Evolutionary conservation across 352 stramenopile species (phyloP).

Genomic region (Globisporangium carolinianum): DNA sequence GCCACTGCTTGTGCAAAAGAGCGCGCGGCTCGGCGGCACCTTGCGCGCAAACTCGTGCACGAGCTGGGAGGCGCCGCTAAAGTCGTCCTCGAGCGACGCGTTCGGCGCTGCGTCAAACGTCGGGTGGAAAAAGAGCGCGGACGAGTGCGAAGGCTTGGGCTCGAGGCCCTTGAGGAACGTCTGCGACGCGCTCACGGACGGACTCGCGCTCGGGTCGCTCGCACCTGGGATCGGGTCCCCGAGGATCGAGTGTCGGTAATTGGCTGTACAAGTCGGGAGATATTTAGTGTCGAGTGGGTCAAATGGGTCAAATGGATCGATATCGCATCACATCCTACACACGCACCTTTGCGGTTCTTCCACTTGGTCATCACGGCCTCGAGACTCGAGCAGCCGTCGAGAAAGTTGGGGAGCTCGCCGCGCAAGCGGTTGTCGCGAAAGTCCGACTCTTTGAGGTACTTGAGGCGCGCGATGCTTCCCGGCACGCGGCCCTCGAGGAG

Average conservation of each 20-base stretch:
- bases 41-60: conserved; percentile 44
- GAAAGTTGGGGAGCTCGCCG: conserved; percentile 74
- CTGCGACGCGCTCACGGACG: conserved; percentile 26
- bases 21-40: conserved; percentile 18
- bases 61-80: conserved; percentile 36
- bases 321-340: background rate
- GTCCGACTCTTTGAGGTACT: conserved; percentile 75
- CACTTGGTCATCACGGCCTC: conserved; percentile 80
- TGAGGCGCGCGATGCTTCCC: conserved; percentile 55
- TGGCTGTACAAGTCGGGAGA: conserved; percentile 20
- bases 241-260: conserved; percentile 63
- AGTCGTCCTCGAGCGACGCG: conserved; percentile 47
- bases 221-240: conserved; percentile 51
- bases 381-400: conserved; percentile 72
- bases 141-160: conserved; percentile 46
- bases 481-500: conserved; percentile 59
- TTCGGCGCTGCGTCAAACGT: conserved; percentile 41
- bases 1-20: conserved; percentile 3
- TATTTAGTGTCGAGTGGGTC: background rate
- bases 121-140: conserved; percentile 46
- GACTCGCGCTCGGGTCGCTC: conserved; percentile 17
- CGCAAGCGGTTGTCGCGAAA: conserved; percentile 73
- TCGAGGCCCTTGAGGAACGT: conserved; percentile 52
- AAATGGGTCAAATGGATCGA: background rate
- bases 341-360: conserved; percentile 63